Base-by-base conservation (phyloP, 108 stramenopile species). In the Fragilaria crotonensis region DNA sequence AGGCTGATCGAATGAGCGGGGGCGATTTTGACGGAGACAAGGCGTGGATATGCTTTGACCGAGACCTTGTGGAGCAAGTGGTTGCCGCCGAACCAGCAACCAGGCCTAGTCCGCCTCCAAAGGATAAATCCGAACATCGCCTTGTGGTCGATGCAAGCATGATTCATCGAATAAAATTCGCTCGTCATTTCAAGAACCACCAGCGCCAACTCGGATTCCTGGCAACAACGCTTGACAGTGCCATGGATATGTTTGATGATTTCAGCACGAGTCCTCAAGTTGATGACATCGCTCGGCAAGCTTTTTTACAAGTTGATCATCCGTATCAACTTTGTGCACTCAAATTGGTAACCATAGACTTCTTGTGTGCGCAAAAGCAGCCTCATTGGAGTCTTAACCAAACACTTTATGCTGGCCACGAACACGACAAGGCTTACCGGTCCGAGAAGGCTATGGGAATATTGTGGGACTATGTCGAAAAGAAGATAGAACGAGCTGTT, bases 1-100 rank as follows among this genome's bases (percentile, higher is more conserved):
- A 62, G 54, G 71, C 71, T 7, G 71, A 72, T 9, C 50, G 14
- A 53, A 66, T 67, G 66, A 61, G 51, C 36, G 71, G 71, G 23
- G 71, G 71, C 14, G 71, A 72, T 23, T 66, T 61, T 56, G 71
- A 72, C 45, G 71, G 71, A 1, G 71, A 64, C 14, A 23, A 45
- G 17, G 54, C 63, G 11, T 64, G 63, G 63, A 54, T 64, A 14
- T 64, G 53, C 3, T 64, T 49, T 49, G 32, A 56, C 21, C 41
- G 2, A 20, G 54, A 64, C 2, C 25, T 64, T 11, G 54, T 64
- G 14, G 23, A 30, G 7, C 53, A 56, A 20, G 36, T 64, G 3
- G n/a, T 27, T 23, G 19, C 18, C 30, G 45, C 29, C 59, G 29
- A 47, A 2, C 25, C 59, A 25, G 27, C 50, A 30, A 51, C 11